Conservation (phyloP, 208 protist genomes). For the Leishmania tropica region DNA sequence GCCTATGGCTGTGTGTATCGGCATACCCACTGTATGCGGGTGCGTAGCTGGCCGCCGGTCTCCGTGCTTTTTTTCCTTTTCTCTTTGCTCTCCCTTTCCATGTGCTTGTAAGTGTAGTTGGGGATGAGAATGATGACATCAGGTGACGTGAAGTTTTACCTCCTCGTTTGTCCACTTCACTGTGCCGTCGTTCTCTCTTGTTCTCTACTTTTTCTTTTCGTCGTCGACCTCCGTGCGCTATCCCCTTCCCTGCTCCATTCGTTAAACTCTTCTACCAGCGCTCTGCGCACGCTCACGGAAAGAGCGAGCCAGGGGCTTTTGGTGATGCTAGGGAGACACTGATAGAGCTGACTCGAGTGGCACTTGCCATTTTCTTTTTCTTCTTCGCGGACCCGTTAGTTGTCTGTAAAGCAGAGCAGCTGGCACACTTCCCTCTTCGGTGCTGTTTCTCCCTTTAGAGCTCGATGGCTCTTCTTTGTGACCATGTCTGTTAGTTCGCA, state of each 20-base stretch:
- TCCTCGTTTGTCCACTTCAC: not conserved
- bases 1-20: not conserved
- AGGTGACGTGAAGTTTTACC: no score
- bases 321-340: not conserved
- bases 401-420: not conserved
- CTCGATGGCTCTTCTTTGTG: not conserved
- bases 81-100: not conserved
- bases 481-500: no score
- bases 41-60: not conserved
- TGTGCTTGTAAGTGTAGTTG: not conserved
- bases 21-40: not conserved
- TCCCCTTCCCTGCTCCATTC: not conserved
- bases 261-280: not conserved
- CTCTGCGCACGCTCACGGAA: not conserved
- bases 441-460: not conserved
- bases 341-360: no score
- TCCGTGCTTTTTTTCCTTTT: not conserved
- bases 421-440: not conserved
- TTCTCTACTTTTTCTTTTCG: not conserved
- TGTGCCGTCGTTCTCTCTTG: not conserved
- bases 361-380: no score
- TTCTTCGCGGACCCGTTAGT: not conserved
- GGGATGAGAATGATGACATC: not conserved
- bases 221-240: not conserved
- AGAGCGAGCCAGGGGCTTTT: not conserved